Base-by-base conservation (phyloP, 1,284 basidiomycete genomes). In the Schizopora paradoxa region DNA sequence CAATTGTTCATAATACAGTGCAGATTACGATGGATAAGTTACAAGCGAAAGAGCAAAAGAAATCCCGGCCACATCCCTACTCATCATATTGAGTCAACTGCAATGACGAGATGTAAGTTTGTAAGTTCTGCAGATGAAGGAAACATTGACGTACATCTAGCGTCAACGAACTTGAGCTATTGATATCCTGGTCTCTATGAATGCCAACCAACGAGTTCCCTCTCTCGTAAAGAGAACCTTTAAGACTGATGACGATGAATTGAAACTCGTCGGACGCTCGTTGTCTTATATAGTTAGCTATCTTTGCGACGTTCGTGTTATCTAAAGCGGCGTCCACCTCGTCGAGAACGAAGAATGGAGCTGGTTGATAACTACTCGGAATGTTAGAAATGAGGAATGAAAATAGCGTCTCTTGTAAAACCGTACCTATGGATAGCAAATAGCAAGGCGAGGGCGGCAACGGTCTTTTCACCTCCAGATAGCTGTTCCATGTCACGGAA, bases 401-500 rank as follows among this genome's bases (percentile, higher is more conserved):
- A 39, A 19, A 41, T 28, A 28, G 23, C 11, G n/a, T 23, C 37
- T 42, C 29, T 6, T 18, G 8, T 29, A 41, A 32, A 5, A 48
- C 50, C 56, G 29, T 48, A 86, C 88, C 86, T 91, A 65, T 99
- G 95, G 47, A 99, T 96, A 10, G 95, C 92, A 61, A 99, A 98
- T 22, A 99, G 73, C 14, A 99, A 71, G 0, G 95, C 94, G 14
- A 99, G 70, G 5, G 96, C 95, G 3, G 96, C 96, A 52, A 99
- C 95, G 0, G 95, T 98, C 71, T 98, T 98, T 64, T 99, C 96
- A 19, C 96, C 96, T 43, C 95, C 96, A 0, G 93, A 98, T 4
- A 99, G 72, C 62, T 98, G 94, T 51, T 98, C 94, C 89, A 99
- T 99, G 63, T 99, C 96, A 54, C 94, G 79, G 75, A 99, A 99